These are phyloP conservation scores for Scheffersomyces lignicola DNA, from an alignment of 1,139 yeast species.

Conservation along the genomic window DNA sequence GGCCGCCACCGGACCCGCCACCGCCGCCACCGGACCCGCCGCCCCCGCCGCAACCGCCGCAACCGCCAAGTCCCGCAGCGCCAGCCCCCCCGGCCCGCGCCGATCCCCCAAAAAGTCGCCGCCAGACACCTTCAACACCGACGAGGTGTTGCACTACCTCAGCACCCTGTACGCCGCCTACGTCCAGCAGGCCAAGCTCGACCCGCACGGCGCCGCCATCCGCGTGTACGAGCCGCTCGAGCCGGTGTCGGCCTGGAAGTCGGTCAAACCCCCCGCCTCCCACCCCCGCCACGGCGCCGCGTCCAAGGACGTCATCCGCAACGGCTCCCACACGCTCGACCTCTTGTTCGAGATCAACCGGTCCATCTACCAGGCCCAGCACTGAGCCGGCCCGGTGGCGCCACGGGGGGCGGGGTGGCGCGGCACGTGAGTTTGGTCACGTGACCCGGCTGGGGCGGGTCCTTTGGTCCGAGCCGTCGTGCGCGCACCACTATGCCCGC, in stretches of 20 bases:
- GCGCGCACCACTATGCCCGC: too few relatives aligned
- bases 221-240: conserved; percentile 22
- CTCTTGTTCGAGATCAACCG: conserved; percentile 21
- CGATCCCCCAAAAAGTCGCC: background rate
- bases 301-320: conserved; percentile 6
- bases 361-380: conserved; percentile 16
- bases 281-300: conserved; percentile 9
- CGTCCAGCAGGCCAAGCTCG: conserved; percentile 17
- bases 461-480: too few relatives aligned
- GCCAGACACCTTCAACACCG: conserved; percentile 15
- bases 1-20: conserved; percentile 1
- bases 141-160: conserved; percentile 19
- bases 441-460: too few relatives aligned
- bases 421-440: too few relatives aligned
- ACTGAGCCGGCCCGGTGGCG: too few relatives aligned
- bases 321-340: conserved; percentile 13
- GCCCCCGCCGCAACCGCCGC: conserved; percentile 5
- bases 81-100: conserved; percentile 3
- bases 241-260: conserved; percentile 25
- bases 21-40: conserved; percentile 7
- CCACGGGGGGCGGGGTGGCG: too few relatives aligned
- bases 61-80: background rate
- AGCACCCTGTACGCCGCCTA: conserved; percentile 15
- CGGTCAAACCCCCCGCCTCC: conserved; percentile 17
- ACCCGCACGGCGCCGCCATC: conserved; percentile 17